A percentile compares a stretch with the other conserved stretches of the same genome.
These are phyloP conservation scores for Cladophialophora yegresii DNA, from an alignment of 2,329 filamentous ascomycete species.

Conservation along the genomic window DNA sequence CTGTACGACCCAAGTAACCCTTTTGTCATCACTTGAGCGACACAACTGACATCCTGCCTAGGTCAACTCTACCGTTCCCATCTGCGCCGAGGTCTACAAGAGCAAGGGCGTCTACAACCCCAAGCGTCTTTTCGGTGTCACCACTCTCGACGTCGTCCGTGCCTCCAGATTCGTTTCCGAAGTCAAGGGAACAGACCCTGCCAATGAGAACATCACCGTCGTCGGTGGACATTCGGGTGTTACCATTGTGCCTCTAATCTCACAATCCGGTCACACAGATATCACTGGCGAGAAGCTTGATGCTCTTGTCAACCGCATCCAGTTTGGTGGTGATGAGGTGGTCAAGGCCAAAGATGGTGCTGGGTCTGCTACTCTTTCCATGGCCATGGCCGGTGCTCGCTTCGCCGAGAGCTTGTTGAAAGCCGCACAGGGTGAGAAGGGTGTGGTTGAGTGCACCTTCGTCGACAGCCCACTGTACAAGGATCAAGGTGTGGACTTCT, in stretches of 20 bases:
- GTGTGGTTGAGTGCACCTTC: conserved; percentile 92
- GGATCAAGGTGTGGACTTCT: conserved; percentile 97
- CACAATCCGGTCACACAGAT: conserved; percentile 83
- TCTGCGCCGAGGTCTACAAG: conserved; percentile 97
- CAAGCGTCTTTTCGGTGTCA: conserved; percentile 98
- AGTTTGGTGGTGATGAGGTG: conserved; percentile 97
- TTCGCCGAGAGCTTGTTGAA: conserved; percentile 91
- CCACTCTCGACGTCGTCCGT: conserved; percentile 97
- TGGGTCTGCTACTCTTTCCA: conserved; percentile 83
- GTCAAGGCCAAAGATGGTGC: conserved; percentile 92
- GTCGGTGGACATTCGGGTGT: conserved; percentile 96
- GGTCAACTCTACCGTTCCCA: conserved; percentile 99
- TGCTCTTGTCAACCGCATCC: conserved; percentile 84
- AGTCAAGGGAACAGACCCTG: conserved; percentile 86
- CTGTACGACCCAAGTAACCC: conserved; percentile 55
- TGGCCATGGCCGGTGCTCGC: conserved; percentile 90
- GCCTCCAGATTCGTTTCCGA: conserved; percentile 96
- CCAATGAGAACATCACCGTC: conserved; percentile 91
- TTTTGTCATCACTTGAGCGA: conserved; percentile 14
- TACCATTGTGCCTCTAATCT: conserved; percentile 97
- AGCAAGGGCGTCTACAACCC: conserved; percentile 94
- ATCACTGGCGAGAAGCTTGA: conserved; percentile 74
- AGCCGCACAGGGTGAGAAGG: conserved; percentile 89
- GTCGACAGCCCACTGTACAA: conserved; percentile 98
- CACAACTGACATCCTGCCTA: conserved; percentile 36